Percentiles rank a stretch among this genome's conserved stretches.
Evolutionary conservation across 2,329 filamentous ascomycete genomes (phyloP).

Genomic region (Penicillium vulpinum): DNA sequence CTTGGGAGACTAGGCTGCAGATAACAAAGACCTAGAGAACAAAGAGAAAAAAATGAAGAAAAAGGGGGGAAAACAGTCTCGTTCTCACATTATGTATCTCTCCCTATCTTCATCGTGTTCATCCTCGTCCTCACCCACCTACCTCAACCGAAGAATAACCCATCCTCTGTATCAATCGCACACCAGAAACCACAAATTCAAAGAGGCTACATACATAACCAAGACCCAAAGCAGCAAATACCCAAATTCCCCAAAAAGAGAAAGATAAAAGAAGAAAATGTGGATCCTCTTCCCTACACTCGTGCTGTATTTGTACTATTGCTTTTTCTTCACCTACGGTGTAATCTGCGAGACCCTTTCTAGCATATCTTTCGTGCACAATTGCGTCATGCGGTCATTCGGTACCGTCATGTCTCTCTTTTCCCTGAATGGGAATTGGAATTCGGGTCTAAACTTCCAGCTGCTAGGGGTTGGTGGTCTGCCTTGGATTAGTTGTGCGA

Average conservation of each 20-base stretch:
- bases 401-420: slow-evolving; percentile 12
- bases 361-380: background rate
- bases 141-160: too few species aligned
- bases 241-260: background rate
- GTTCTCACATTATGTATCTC: background rate
- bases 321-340: slow-evolving; percentile 1
- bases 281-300: background rate
- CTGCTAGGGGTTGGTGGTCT: background rate
- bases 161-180: too few species aligned
- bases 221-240: background rate
- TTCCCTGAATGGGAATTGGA: background rate
- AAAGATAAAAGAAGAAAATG: background rate
- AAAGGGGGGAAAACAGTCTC: too few species aligned
- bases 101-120: background rate
- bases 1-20: too few species aligned
- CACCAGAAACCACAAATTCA: background rate
- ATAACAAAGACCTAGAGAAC: background rate
- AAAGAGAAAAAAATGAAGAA: background rate
- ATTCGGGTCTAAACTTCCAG: background rate
- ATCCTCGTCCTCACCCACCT: background rate
- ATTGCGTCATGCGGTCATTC: slow-evolving; percentile 12
- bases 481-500: background rate
- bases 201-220: background rate
- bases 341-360: background rate
- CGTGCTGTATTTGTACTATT: slow-evolving; percentile 5